Evolutionary conservation across 495 filamentous ascomycete genomes (phyloP).

Genomic region (Venustampulla echinocandica): DNA sequence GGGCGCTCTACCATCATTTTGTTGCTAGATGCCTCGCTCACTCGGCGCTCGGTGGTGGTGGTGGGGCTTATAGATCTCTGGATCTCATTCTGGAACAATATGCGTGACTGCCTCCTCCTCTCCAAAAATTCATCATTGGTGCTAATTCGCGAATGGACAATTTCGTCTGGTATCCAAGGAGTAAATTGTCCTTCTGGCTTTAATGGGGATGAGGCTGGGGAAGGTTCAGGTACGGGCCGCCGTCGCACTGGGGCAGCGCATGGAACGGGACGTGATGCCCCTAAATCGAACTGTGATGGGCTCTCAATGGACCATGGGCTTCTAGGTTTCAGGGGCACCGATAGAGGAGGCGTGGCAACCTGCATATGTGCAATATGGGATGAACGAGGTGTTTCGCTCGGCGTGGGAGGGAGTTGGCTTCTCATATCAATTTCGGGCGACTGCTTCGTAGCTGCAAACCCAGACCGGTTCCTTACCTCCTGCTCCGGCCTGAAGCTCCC

Average conservation of each 20-base stretch:
- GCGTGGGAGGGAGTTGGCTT: background rate
- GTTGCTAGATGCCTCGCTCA: conserved; percentile 3
- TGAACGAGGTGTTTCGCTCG: background rate
- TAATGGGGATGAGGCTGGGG: background rate
- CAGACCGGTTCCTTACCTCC: no score
- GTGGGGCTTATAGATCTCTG: conserved; percentile 1
- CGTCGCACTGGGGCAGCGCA: background rate
- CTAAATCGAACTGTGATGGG: conserved; percentile 10
- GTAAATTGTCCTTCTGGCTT: background rate
- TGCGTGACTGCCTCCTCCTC: conserved; percentile 9
- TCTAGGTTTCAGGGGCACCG: conserved; percentile 12
- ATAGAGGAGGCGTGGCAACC: background rate
- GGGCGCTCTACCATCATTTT: background rate
- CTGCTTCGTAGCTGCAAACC: conserved; percentile 8
- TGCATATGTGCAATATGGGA: background rate
- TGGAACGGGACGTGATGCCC: background rate
- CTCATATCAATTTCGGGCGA: background rate
- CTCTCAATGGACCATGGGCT: conserved; percentile 14
- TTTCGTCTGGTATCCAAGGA: conserved; percentile 15
- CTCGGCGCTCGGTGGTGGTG: conserved; percentile 10
- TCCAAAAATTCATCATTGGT: conserved; percentile 19
- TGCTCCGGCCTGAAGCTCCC: background rate
- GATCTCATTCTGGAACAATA: conserved; percentile 15
- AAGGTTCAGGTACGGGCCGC: background rate
- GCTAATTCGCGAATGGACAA: conserved; percentile 10